Evolutionary conservation across 2,329 filamentous ascomycete genomes (phyloP).

Genomic region (Alternaria longipes): DNA sequence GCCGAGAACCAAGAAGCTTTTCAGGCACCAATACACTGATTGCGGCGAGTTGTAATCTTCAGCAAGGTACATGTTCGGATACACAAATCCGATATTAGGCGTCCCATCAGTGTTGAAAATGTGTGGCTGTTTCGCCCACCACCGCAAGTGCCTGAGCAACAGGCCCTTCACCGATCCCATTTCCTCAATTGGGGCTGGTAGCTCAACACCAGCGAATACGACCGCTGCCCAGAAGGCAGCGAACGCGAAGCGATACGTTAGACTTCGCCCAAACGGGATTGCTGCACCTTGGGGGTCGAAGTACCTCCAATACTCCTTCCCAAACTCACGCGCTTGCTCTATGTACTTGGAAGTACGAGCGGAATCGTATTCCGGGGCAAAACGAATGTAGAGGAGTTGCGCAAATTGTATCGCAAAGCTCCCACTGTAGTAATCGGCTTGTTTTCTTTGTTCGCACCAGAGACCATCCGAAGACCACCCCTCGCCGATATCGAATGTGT

Average conservation of each 20-base stretch:
- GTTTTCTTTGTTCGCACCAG: constrained; percentile 52
- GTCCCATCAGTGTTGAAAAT: constrained; percentile 62
- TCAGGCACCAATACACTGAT: constrained; percentile 64
- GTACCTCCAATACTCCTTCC: constrained; percentile 57
- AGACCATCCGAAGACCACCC: constrained; percentile 61
- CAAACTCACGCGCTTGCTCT: constrained; percentile 55
- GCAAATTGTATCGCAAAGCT: constrained; percentile 65
- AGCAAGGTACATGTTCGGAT: constrained; percentile 63
- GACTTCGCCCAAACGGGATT: constrained; percentile 62
- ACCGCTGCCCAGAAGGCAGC: constrained; percentile 60
- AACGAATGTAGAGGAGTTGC: constrained; percentile 58
- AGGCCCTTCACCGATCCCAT: constrained; percentile 59
- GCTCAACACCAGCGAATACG: constrained; percentile 54
- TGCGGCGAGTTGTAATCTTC: constrained; percentile 68
- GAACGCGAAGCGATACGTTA: constrained; percentile 63
- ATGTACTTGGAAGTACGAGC: constrained; percentile 51
- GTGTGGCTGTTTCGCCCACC: constrained; percentile 56
- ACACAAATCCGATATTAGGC: constrained; percentile 58
- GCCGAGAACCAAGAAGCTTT: constrained; percentile 57
- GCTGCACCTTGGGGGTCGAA: constrained; percentile 60
- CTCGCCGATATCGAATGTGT: constrained; percentile 56
- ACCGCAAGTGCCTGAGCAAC: constrained; percentile 60
- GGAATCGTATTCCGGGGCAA: constrained; percentile 55
- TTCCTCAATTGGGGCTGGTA: constrained; percentile 51
- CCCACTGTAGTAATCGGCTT: constrained; percentile 64